A percentile compares a stretch with the other conserved stretches of the same genome.
phyloP scores from a whole-genome alignment of 108 stramenopile species.

The Craspedostauros australis region DNA sequence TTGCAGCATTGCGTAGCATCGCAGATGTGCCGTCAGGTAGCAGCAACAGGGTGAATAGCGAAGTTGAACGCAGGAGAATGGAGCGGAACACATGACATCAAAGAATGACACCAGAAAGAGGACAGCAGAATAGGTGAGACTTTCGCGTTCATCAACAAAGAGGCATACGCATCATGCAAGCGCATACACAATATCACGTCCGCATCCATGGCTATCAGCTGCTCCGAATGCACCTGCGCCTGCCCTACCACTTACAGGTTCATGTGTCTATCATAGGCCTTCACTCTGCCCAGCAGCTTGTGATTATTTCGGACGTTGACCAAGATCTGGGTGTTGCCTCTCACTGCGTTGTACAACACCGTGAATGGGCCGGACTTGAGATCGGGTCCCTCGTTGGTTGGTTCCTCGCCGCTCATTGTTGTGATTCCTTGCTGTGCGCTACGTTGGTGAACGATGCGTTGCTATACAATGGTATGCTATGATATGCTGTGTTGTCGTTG shows the following conservation, averaged over 20 bases:
- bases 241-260: slow-evolving; percentile 59
- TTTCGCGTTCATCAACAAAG: no score
- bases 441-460: no score
- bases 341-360: slow-evolving; percentile 89
- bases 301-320: slow-evolving; percentile 99
- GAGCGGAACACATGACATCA: no score
- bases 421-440: no score
- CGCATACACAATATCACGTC: not conserved
- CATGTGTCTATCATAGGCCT: slow-evolving; percentile 94
- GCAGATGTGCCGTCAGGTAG: no score
- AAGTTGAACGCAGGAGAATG: no score
- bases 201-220: not conserved
- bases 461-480: slow-evolving; percentile 1
- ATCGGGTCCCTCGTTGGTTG: no score
- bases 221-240: not conserved
- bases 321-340: slow-evolving; percentile 92
- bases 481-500: not conserved
- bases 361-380: slow-evolving; percentile 89
- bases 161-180: not conserved
- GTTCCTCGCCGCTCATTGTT: not conserved
- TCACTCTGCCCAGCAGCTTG: slow-evolving; percentile 94
- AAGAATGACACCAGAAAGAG: no score
- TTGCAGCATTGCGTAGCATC: no score
- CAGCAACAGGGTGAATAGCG: no score
- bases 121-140: no score